These are phyloP conservation scores for Aspergillus sclerotiicarbonarius DNA, from an alignment of 495 filamentous ascomycete genomes.

Conservation along the genomic window DNA sequence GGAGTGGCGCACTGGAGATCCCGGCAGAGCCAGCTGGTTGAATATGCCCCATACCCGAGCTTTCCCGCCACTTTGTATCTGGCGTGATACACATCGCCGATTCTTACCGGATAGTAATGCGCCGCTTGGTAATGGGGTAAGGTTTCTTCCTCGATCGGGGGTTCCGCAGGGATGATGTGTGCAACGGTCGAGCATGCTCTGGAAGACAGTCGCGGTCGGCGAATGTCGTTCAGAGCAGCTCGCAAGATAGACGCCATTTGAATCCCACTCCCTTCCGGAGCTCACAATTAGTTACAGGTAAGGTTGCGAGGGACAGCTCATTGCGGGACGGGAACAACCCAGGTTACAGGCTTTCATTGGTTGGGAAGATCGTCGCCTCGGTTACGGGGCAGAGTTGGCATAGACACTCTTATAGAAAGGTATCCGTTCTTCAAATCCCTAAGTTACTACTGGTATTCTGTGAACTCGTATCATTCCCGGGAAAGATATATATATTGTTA, in stretches of 20 bases:
- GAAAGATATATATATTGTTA: no score
- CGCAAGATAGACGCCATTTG: background rate
- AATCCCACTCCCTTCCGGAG: background rate
- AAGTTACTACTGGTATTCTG: no score
- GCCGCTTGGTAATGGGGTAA: slow-evolving; percentile 38
- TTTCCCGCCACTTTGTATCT: slow-evolving; percentile 52
- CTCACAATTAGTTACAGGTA: background rate
- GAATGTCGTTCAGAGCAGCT: background rate
- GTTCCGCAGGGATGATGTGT: slow-evolving; percentile 8
- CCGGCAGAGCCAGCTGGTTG: slow-evolving; percentile 53
- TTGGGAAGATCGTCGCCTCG: no score
- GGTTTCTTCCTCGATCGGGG: slow-evolving; percentile 42
- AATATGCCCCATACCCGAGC: slow-evolving; percentile 52
- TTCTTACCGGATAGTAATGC: slow-evolving; percentile 49
- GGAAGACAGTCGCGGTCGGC: slow-evolving; percentile 7
- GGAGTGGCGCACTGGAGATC: slow-evolving; percentile 42
- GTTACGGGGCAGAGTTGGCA: no score
- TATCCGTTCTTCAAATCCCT: no score
- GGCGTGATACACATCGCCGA: slow-evolving; percentile 46
- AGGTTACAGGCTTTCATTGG: no score
- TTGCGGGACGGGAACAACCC: background rate
- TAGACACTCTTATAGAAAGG: no score
- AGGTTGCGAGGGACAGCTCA: background rate
- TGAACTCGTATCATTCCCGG: no score
- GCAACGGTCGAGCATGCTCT: slow-evolving; percentile 4